Percentiles rank a stretch among this genome's conserved stretches.
Evolutionary conservation across 306 rosid genomes (phyloP).

Genomic region (Citrullus colocynthis): DNA sequence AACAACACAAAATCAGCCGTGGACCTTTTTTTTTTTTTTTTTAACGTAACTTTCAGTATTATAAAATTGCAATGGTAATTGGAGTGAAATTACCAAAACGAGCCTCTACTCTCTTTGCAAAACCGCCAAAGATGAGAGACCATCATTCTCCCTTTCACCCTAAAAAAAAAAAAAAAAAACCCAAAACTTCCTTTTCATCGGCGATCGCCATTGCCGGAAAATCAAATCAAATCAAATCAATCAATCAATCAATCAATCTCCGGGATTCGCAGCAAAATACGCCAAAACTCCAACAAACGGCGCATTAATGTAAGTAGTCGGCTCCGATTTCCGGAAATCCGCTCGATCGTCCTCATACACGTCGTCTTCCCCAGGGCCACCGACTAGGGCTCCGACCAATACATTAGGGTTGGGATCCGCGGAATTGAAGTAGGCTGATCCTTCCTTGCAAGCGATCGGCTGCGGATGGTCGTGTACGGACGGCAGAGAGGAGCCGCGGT

Average conservation of each 20-base stretch:
- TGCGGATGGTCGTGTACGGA: slow-evolving; percentile 69
- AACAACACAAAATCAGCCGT: too few species aligned
- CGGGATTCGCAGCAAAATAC: slow-evolving; percentile 50
- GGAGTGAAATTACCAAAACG: background rate
- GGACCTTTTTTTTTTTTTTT: background rate
- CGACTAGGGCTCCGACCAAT: slow-evolving; percentile 72
- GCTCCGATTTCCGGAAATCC: slow-evolving; percentile 67
- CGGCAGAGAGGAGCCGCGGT: slow-evolving; percentile 77
- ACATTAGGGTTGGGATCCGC: slow-evolving; percentile 62
- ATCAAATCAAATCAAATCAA: background rate
- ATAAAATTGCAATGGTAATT: background rate
- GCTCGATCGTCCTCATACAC: slow-evolving; percentile 54
- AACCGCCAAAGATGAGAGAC: slow-evolving; percentile 4
- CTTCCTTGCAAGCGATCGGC: slow-evolving; percentile 62
- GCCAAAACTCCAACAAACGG: slow-evolving; percentile 84
- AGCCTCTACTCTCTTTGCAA: background rate
- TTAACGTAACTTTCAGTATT: background rate
- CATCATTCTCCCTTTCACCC: background rate
- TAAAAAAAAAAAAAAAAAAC: background rate
- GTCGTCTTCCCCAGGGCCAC: slow-evolving; percentile 80
- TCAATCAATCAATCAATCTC: background rate
- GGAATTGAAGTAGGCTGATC: slow-evolving; percentile 61
- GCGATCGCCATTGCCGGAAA: background rate
- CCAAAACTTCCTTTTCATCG: background rate
- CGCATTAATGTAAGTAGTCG: slow-evolving; percentile 89